These are phyloP conservation scores for Phytophthora chlamydospora DNA, from an alignment of 352 stramenopile species.

Conservation along the genomic window DNA sequence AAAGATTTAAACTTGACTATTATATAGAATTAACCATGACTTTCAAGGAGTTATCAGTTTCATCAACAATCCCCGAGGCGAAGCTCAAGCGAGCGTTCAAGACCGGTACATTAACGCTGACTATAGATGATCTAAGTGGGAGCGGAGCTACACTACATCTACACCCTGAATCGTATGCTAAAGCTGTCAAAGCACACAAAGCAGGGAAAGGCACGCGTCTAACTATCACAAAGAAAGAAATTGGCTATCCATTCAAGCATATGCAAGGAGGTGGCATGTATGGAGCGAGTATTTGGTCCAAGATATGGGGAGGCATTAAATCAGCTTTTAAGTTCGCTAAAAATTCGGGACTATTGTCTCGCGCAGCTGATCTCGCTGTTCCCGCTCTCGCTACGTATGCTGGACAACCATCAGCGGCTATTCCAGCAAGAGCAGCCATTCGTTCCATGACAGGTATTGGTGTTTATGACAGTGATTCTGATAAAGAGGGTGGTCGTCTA, in stretches of 20 bases:
- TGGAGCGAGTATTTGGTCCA: neutral
- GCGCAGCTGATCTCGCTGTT: no score
- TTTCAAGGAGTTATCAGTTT: slow-evolving; percentile 12
- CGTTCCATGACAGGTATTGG: no score
- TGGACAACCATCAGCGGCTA: no score
- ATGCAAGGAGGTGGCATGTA: slow-evolving; percentile 4
- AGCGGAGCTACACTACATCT: slow-evolving; percentile 13
- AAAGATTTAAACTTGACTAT: slow-evolving; percentile 29
- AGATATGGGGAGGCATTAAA: no score
- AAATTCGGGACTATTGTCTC: no score
- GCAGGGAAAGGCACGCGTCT: slow-evolving; percentile 5
- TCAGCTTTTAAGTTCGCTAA: no score
- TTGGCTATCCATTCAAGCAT: slow-evolving; percentile 19
- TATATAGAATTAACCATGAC: slow-evolving; percentile 5
- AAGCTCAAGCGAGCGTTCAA: slow-evolving; percentile 18
- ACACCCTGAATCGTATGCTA: slow-evolving; percentile 9
- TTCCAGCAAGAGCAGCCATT: no score
- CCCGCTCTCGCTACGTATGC: no score
- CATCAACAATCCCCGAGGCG: neutral
- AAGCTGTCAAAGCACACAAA: slow-evolving; percentile 8
- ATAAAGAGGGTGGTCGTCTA: no score
- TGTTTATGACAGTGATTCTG: no score
- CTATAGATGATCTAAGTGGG: neutral
- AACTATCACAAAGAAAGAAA: slow-evolving; percentile 11
- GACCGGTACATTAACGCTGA: slow-evolving; percentile 2